Conservation (phyloP, 2,329 filamentous ascomycete species). For the Venturia carpophila region DNA sequence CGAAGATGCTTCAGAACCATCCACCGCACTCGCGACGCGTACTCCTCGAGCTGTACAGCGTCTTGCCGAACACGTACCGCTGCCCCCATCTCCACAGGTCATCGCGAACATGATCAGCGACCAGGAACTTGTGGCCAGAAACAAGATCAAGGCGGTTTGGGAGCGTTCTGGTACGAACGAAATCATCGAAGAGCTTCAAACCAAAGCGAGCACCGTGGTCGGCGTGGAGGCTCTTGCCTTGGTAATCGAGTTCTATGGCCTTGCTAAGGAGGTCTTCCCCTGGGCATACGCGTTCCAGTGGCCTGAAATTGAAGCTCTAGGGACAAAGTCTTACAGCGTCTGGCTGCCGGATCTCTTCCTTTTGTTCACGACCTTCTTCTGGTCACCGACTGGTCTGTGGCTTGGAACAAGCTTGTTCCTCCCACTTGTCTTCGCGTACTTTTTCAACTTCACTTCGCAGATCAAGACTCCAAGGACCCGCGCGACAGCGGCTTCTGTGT, state of each 20-base stretch:
- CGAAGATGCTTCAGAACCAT: slow-evolving; percentile 17
- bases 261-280: slow-evolving; percentile 64
- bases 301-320: slow-evolving; percentile 38
- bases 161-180: slow-evolving; percentile 60
- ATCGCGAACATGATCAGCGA: slow-evolving; percentile 65
- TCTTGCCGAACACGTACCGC: slow-evolving; percentile 51
- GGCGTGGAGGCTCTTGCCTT: slow-evolving; percentile 63
- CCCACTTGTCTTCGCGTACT: slow-evolving; percentile 70
- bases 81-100: slow-evolving; percentile 75
- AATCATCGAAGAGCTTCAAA: slow-evolving; percentile 56
- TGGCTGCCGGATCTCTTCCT: slow-evolving; percentile 74
- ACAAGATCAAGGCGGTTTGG: slow-evolving; percentile 57
- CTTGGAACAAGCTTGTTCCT: slow-evolving; percentile 60
- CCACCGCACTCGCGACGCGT: slow-evolving; percentile 21
- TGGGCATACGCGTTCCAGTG: slow-evolving; percentile 66
- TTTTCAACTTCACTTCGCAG: slow-evolving; percentile 72
- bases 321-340: slow-evolving; percentile 53
- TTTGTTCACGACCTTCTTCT: slow-evolving; percentile 69
- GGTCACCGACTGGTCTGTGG: slow-evolving; percentile 76
- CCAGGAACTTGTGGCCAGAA: slow-evolving; percentile 54
- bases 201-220: slow-evolving; percentile 62
- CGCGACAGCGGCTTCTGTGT: slow-evolving; percentile 33
- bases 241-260: slow-evolving; percentile 59
- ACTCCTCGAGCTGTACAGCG: slow-evolving; percentile 31
- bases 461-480: slow-evolving; percentile 24